A percentile compares a stretch with the other conserved stretches of the same genome.
phyloP scores from a whole-genome alignment of 805 yeast species.

The Nakazawaea anatomiae region DNA sequence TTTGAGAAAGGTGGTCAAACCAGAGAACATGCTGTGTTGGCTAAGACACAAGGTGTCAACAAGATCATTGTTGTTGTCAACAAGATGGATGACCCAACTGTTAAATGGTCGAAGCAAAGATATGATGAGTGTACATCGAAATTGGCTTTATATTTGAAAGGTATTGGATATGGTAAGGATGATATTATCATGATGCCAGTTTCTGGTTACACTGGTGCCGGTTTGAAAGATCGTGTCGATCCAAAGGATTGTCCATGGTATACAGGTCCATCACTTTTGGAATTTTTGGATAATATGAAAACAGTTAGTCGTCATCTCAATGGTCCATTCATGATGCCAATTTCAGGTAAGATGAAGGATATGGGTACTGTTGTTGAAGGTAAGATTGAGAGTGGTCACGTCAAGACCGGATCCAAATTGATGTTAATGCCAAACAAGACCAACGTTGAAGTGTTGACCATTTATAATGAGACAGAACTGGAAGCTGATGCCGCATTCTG shows the following conservation, averaged over 20 bases:
- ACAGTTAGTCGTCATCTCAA: conserved; percentile 80
- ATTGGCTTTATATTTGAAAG: conserved; percentile 70
- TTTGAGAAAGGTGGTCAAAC: conserved; percentile 99
- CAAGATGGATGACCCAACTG: conserved; percentile 99
- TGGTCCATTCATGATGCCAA: conserved; percentile 97
- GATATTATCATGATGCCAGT: conserved; percentile 95
- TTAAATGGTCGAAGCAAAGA: conserved; percentile 91
- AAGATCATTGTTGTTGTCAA: conserved; percentile 89
- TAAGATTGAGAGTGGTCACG: conserved; percentile 92
- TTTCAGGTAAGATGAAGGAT: conserved; percentile 92
- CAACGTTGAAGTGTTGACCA: conserved; percentile 76
- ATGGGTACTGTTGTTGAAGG: conserved; percentile 98
- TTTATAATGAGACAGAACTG: conserved; percentile 92
- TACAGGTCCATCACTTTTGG: conserved; percentile 85
- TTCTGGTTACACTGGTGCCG: conserved; percentile 96
- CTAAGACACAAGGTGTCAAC: conserved; percentile 98
- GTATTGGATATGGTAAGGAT: conserved; percentile 85
- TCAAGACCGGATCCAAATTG: conserved; percentile 70
- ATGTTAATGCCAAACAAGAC: conserved; percentile 90
- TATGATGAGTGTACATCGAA: conserved; percentile 92
- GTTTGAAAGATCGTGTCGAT: conserved; percentile 80
- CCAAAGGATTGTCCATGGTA: conserved; percentile 85
- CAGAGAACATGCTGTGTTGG: conserved; percentile 94
- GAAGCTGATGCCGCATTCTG: conserved; percentile 87
- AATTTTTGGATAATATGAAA: conserved; percentile 79